A percentile compares a stretch with the other conserved stretches of the same genome.
These are phyloP conservation scores for Pyricularia pennisetigena DNA, from an alignment of 2,329 filamentous ascomycete genomes.

Conservation along the genomic window DNA sequence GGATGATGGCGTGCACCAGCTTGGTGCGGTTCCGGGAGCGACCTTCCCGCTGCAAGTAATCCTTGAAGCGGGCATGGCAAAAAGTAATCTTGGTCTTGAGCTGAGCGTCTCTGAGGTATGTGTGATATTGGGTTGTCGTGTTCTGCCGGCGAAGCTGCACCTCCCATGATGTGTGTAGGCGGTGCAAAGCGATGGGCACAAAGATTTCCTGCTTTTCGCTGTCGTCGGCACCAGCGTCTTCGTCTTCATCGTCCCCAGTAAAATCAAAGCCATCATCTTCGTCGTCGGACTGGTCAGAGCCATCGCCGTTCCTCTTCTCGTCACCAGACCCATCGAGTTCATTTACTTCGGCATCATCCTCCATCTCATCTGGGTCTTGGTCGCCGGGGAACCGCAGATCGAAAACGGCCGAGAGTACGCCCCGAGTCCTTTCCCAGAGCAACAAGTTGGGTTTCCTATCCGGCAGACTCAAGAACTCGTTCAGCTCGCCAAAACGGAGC, in stretches of 20 bases:
- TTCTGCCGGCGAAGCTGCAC: not conserved
- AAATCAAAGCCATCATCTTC: not conserved
- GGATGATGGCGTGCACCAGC: not conserved
- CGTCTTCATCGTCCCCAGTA: not conserved
- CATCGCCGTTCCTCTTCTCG: not conserved
- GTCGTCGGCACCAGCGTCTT: not conserved
- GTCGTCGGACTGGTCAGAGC: not conserved
- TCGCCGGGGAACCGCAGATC: not conserved
- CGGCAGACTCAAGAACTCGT: not conserved
- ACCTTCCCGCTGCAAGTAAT: not conserved
- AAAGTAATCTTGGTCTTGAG: not conserved
- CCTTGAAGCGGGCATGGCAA: not conserved
- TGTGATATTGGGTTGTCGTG: not conserved
- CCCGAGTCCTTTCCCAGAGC: not conserved
- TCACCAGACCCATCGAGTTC: not conserved
- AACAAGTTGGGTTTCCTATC: not conserved
- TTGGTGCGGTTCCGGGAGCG: not conserved
- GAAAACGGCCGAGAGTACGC: not conserved
- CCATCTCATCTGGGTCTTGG: not conserved
- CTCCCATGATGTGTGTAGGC: not conserved
- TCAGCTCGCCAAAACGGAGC: not conserved
- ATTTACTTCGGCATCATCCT: not conserved
- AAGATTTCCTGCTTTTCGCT: not conserved
- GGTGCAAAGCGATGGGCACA: not conserved
- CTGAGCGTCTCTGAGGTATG: not conserved